Conservation (phyloP, 371 early-diverging fungal genomes). For the Lichtheimia ramosa region DNA sequence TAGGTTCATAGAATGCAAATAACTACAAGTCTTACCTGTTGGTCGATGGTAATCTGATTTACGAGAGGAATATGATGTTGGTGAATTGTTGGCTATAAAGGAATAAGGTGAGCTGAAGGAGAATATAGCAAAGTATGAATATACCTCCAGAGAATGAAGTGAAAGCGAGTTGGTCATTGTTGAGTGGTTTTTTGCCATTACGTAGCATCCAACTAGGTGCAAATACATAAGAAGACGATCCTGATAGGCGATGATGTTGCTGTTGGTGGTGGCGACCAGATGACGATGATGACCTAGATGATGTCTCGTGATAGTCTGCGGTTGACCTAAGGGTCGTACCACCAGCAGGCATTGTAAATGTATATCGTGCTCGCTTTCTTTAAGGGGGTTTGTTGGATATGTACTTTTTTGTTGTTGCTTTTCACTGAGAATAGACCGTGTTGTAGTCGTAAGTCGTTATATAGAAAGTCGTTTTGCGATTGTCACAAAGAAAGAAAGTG, state of each 20-base stretch:
- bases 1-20: too few relatives aligned
- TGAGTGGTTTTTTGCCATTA: constrained; percentile 4
- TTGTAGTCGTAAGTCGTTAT: too few relatives aligned
- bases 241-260: not conserved
- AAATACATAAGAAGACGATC: constrained; percentile 13
- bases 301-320: not conserved
- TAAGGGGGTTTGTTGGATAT: too few relatives aligned
- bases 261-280: not conserved
- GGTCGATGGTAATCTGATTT: not conserved
- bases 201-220: constrained; percentile 13
- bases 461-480: too few relatives aligned
- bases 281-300: not conserved
- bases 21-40: too few relatives aligned
- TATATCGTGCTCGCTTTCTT: too few relatives aligned
- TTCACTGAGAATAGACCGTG: too few relatives aligned
- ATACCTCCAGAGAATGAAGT: constrained; percentile 12
- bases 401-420: too few relatives aligned
- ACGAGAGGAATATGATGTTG: not conserved
- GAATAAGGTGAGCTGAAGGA: too few relatives aligned
- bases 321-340: not conserved
- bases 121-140: not conserved
- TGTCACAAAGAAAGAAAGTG: not conserved
- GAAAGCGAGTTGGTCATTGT: constrained; percentile 8
- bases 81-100: not conserved
- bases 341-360: constrained; percentile 1